Evolutionary conservation across 257 asterid genomes (phyloP), one percentile per base, ranked within the genome.

Genomic region (Apocynum venetum): DNA sequence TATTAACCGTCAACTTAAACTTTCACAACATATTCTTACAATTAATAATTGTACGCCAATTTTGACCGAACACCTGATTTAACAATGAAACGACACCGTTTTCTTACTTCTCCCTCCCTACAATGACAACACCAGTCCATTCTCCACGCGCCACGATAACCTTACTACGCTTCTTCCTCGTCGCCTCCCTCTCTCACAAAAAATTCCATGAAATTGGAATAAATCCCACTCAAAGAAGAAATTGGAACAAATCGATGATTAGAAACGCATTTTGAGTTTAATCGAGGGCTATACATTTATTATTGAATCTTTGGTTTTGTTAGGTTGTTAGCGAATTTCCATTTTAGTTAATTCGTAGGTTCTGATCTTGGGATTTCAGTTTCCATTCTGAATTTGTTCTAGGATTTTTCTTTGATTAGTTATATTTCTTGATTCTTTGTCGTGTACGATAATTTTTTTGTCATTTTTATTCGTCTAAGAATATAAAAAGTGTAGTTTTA

Each of bases 51-150:
- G 76, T 1, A 71, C 60, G 13, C 67, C 9, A 41, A 25, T 74
- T 76, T 82, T 82, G 80, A 82, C 85, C 72, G 60, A 57, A 7
- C 75, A 71, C 77, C 79, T 25, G 52, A 79, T 17, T 47, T 4
- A 17, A 10, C 7, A 6, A 3, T 8, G 13, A 73, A 53, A 80
- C 55, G 70, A 12, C 83, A 17, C 13, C 71, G 59, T 79, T 73
- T 7, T 4, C 12, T 53, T 36, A 7, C 44, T 4, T 15, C 8
- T 19, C 0, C 51, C 38, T 7, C 38, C 15, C 49, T 17, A 60
- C 48, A 7, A 72, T 13, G 64, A 72, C 1, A 35, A 2, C 63
- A 14, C 35, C 76, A 11, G 25, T 11, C 38, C 48, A 25, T 4
- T 7, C 53, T 57, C 0, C 72, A 52, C 35, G 38, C 79, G 61